These are phyloP conservation scores for Anthracocystis walkeri DNA, from an alignment of 1,284 basidiomycete species.

Conservation along the genomic window DNA sequence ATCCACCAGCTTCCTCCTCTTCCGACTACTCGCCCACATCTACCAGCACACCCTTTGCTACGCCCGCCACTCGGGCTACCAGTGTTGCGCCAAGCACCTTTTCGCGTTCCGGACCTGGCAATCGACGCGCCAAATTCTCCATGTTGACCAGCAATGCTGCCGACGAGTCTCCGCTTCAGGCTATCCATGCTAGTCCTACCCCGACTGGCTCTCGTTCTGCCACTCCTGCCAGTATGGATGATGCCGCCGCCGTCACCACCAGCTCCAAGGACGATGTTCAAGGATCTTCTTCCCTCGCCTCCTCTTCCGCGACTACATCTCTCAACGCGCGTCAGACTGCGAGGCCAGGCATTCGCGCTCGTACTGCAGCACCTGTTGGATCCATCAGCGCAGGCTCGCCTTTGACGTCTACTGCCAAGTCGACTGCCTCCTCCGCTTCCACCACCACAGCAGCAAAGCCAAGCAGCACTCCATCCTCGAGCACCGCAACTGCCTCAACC, in stretches of 20 bases:
- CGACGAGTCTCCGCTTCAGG: slow-evolving; percentile 23
- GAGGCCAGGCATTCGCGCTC: slow-evolving; percentile 18
- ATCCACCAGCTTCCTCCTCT: slow-evolving; percentile 37
- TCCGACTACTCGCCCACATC: slow-evolving; percentile 53
- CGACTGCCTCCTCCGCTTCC: slow-evolving; percentile 3
- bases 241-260: slow-evolving; percentile 10
- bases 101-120: slow-evolving; percentile 50
- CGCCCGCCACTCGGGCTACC: slow-evolving; percentile 46
- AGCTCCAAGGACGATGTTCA: slow-evolving; percentile 12
- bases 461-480: neutral
- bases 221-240: slow-evolving; percentile 45
- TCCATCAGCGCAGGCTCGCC: slow-evolving; percentile 14
- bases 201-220: slow-evolving; percentile 43
- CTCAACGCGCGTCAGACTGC: slow-evolving; percentile 7
- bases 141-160: slow-evolving; percentile 34
- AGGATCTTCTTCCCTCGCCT: neutral
- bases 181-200: slow-evolving; percentile 43
- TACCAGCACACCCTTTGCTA: slow-evolving; percentile 51
- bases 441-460: slow-evolving; percentile 9
- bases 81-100: slow-evolving; percentile 51
- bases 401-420: slow-evolving; percentile 2
- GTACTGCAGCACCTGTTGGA: slow-evolving; percentile 8
- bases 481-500: neutral
- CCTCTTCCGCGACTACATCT: slow-evolving; percentile 11
- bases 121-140: slow-evolving; percentile 47